These are phyloP conservation scores for Ogataea methylovora DNA, from an alignment of 805 yeast species.

Conservation along the genomic window DNA sequence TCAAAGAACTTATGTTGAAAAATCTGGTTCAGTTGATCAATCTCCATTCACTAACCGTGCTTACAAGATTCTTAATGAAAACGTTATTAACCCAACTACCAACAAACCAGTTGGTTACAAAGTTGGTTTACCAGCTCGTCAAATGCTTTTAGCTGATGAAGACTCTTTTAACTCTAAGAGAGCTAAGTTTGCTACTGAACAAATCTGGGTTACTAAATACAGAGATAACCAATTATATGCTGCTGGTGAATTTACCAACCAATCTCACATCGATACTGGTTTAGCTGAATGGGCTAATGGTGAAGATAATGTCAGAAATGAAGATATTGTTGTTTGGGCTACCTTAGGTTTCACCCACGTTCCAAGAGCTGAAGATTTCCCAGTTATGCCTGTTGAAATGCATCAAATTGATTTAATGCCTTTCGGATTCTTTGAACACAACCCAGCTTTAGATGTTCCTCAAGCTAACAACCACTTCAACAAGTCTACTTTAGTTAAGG, in stretches of 20 bases:
- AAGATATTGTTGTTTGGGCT: conserved; percentile 74
- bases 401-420: conserved; percentile 64
- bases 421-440: conserved; percentile 65
- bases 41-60: conserved; percentile 71
- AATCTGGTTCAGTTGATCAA: conserved; percentile 65
- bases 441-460: conserved; percentile 76
- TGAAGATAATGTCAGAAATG: conserved; percentile 60
- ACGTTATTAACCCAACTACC: conserved; percentile 59
- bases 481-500: conserved; percentile 42
- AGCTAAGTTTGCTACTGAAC: conserved; percentile 71
- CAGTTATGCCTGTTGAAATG: conserved; percentile 82
- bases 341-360: conserved; percentile 76
- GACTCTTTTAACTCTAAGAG: conserved; percentile 61
- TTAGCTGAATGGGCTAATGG: conserved; percentile 66
- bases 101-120: conserved; percentile 73
- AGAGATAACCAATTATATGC: conserved; percentile 65
- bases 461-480: conserved; percentile 61
- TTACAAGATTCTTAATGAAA: conserved; percentile 69
- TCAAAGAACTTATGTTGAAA: conserved; percentile 58
- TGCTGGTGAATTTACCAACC: conserved; percentile 84
- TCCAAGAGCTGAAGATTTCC: conserved; percentile 82
- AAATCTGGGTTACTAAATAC: conserved; percentile 77
- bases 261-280: conserved; percentile 65
- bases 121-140: conserved; percentile 65
- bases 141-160: conserved; percentile 61